Conservation (phyloP, 2,329 filamentous ascomycete species). For the Aspergillus ustus region DNA sequence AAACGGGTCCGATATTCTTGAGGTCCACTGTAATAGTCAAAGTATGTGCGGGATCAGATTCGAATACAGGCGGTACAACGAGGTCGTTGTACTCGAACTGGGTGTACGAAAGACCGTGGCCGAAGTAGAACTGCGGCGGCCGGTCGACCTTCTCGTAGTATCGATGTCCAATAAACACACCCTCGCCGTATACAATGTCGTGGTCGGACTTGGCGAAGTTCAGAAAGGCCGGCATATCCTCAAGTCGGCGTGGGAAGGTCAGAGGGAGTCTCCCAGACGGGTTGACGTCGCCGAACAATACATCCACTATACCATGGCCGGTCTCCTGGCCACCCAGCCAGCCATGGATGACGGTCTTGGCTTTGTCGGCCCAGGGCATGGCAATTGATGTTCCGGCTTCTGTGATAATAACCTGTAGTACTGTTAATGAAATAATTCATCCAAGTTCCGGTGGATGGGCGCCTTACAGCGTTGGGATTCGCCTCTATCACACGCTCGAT, state of each 20-base stretch:
- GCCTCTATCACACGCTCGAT: not conserved
- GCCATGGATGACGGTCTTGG: slow-evolving; percentile 67
- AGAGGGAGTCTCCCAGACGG: slow-evolving; percentile 45
- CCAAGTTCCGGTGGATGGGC: no score
- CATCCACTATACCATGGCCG: slow-evolving; percentile 75
- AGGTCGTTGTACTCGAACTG: slow-evolving; percentile 61
- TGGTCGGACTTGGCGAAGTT: slow-evolving; percentile 69
- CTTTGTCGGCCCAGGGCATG: slow-evolving; percentile 48
- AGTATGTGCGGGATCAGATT: not conserved
- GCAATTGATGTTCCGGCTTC: slow-evolving; percentile 71
- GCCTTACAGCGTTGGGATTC: not conserved
- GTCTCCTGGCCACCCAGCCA: slow-evolving; percentile 85
- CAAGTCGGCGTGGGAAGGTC: slow-evolving; percentile 8
- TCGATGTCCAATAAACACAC: slow-evolving; percentile 77
- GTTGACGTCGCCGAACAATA: slow-evolving; percentile 72
- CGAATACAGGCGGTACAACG: not conserved
- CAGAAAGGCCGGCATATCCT: slow-evolving; percentile 63
- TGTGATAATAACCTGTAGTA: slow-evolving; percentile 61
- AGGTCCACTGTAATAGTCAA: not conserved
- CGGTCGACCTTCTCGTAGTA: slow-evolving; percentile 72
- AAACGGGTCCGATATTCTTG: not conserved
- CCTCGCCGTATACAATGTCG: slow-evolving; percentile 74
- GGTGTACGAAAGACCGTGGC: slow-evolving; percentile 77
- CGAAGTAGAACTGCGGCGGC: slow-evolving; percentile 72
- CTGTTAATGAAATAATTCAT: no score